phyloP scores from a whole-genome alignment of 2,329 filamentous ascomycete species.

The Epichloe sibirici region DNA sequence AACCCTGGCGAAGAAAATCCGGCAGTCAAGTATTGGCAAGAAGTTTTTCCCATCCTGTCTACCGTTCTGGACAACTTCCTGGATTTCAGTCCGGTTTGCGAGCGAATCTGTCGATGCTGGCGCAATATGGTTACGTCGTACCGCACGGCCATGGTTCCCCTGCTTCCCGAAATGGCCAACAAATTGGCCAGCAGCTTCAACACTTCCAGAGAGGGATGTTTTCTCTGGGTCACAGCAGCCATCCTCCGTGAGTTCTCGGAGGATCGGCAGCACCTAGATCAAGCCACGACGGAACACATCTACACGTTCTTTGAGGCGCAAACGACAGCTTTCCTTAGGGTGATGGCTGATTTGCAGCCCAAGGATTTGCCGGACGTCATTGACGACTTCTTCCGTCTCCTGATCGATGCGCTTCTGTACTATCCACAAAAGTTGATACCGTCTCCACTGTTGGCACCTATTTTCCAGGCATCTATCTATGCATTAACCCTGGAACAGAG shows the following conservation, averaged over 20 bases:
- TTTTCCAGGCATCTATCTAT: constrained; percentile 78
- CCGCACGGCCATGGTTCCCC: constrained; percentile 72
- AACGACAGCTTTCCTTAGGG: constrained; percentile 76
- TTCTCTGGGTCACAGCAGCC: constrained; percentile 95
- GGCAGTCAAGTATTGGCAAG: constrained; percentile 90
- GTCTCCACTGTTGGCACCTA: constrained; percentile 66
- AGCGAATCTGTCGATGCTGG: constrained; percentile 91
- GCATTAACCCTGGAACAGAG: constrained; percentile 82
- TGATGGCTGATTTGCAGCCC: constrained; percentile 70
- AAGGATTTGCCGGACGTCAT: constrained; percentile 72
- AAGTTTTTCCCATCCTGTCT: constrained; percentile 78
- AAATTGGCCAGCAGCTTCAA: constrained; percentile 80
- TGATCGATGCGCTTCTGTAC: constrained; percentile 84
- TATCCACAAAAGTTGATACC: constrained; percentile 76
- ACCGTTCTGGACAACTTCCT: constrained; percentile 83
- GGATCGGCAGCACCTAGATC: constrained; percentile 72
- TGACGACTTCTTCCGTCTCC: constrained; percentile 90
- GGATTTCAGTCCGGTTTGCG: constrained; percentile 75
- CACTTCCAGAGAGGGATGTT: constrained; percentile 81
- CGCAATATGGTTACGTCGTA: constrained; percentile 95
- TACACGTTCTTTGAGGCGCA: constrained; percentile 94
- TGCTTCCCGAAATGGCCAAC: constrained; percentile 76
- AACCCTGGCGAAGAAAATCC: constrained; percentile 66
- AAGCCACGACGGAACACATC: constrained; percentile 72
- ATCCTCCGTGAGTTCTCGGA: constrained; percentile 93